Evolutionary conservation across 805 yeast species (phyloP), one percentile per base, ranked within the genome.

Genomic region (Starmerella floricola): DNA sequence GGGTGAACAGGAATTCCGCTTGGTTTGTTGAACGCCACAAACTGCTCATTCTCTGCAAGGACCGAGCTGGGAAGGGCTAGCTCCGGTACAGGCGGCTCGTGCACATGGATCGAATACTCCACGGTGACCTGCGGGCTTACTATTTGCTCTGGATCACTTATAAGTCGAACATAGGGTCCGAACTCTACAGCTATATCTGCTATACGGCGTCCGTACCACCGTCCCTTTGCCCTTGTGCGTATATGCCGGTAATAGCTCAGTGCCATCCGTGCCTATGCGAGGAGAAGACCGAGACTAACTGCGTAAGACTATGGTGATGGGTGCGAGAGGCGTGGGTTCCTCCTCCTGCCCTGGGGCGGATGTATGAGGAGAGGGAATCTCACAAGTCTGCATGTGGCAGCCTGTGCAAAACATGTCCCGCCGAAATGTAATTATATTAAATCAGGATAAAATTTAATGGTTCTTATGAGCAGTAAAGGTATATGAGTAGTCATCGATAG

Each of bases 1-100:
- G 98, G 97, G 59, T 88, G 98, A 1, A 83, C 94, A 0, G 98
- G 96, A 2, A 88, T 71, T 0, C 97, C 96, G 6, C 91, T 72
- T 0, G 97, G 97, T 51, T 88, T 88, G 60, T 88, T 91, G 20
- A 91, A 76, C 3, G 82, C 93, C 8, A 91, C 63, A 19, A 80
- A 59, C 34, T 79, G 72, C 6, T 75, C 82, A 55, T 79, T 75
- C 52, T 84, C 83, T 56, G 68, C 67, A 0, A 86, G 75, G 17
- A 82, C 71, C 19, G 36, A n/a, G 13, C 3, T 33, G 13, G 35
- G 38, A 13, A 36, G 8, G 42, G 69, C 69, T 36, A 83, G 74
- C 62, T 79, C 63, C 4, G 55, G 51, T 1, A 86, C 84, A 0
- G 88, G 73, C 0, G 97, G 95, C 55, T 91, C 98, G 57, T 88